Evolutionary conservation across 148 eudicot species (phyloP).

Genomic region (Amaranthus palmeri): DNA sequence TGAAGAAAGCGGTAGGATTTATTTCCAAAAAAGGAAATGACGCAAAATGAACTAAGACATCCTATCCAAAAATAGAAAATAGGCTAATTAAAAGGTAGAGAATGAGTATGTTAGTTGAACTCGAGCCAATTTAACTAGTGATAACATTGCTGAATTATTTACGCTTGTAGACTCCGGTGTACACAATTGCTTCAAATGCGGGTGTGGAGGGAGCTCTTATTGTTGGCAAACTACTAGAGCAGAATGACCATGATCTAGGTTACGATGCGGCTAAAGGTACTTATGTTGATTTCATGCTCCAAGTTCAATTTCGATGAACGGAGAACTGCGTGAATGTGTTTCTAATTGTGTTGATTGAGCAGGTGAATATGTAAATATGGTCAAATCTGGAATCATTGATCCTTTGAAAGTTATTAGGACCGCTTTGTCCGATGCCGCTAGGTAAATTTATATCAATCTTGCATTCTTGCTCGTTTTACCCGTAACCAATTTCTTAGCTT

Average conservation of each 20-base stretch:
- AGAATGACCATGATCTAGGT: constrained; percentile 78
- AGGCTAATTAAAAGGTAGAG: too few species aligned
- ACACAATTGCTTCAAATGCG: constrained; percentile 87
- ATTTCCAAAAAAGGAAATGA: too few species aligned
- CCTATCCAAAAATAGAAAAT: too few species aligned
- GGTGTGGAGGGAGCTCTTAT: constrained; percentile 92
- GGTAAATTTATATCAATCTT: constrained; percentile 29
- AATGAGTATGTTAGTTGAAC: too few species aligned
- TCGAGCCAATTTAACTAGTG: not conserved
- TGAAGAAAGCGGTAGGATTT: too few species aligned
- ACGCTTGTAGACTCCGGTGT: constrained; percentile 63
- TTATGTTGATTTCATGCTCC: not conserved
- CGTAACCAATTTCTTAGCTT: too few species aligned
- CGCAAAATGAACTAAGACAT: too few species aligned
- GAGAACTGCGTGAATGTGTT: not conserved
- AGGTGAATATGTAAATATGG: constrained; percentile 93
- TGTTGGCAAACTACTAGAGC: constrained; percentile 86
- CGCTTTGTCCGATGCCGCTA: constrained; percentile 86
- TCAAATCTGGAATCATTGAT: constrained; percentile 81
- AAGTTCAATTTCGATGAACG: not conserved
- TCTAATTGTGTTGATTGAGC: constrained; percentile 9
- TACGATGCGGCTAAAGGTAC: constrained; percentile 95
- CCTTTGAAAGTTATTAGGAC: constrained; percentile 92
- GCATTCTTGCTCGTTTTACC: not conserved
- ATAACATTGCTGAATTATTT: not conserved